A percentile compares a stretch with the other conserved stretches of the same genome.
Evolutionary conservation across 768 basidiomycete genomes (phyloP).

Genomic region (Peribolospora baueri): DNA sequence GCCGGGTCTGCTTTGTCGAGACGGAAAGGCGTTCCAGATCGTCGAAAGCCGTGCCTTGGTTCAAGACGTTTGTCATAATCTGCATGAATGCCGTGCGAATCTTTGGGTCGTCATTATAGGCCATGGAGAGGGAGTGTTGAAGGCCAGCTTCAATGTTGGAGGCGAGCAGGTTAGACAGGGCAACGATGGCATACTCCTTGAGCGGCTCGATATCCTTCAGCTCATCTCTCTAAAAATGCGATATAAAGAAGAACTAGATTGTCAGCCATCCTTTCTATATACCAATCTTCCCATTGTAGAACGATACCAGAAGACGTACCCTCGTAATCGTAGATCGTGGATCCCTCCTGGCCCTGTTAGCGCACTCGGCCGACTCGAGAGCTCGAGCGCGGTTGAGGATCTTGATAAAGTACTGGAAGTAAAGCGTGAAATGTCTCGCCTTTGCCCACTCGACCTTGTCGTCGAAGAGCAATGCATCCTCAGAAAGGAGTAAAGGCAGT

Average conservation of each 20-base stretch:
- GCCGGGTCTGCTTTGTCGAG: too few relatives aligned
- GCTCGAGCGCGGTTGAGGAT: not conserved
- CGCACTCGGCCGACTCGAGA: too few relatives aligned
- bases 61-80: slow-evolving; percentile 56
- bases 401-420: slow-evolving; percentile 39
- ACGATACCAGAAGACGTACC: too few relatives aligned
- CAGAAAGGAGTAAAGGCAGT: slow-evolving; percentile 38
- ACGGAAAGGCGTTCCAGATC: slow-evolving; percentile 20
- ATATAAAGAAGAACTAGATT: too few relatives aligned
- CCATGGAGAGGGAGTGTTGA: slow-evolving; percentile 59
- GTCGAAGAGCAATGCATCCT: slow-evolving; percentile 21
- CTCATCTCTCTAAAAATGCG: too few relatives aligned
- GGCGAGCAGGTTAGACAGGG: slow-evolving; percentile 52
- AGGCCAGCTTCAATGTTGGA: slow-evolving; percentile 71
- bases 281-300: too few relatives aligned
- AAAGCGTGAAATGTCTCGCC: slow-evolving; percentile 52
- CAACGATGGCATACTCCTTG: slow-evolving; percentile 44
- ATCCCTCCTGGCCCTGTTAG: too few relatives aligned
- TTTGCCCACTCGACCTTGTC: slow-evolving; percentile 31
- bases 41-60: slow-evolving; percentile 38
- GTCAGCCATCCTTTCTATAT: too few relatives aligned
- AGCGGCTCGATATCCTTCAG: not conserved
- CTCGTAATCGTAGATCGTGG: too few relatives aligned
- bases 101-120: slow-evolving; percentile 43
- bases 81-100: slow-evolving; percentile 60